These are phyloP conservation scores for Pneumocystis wakefieldiae DNA, from an alignment of 1,139 yeast genomes.

Conservation along the genomic window DNA sequence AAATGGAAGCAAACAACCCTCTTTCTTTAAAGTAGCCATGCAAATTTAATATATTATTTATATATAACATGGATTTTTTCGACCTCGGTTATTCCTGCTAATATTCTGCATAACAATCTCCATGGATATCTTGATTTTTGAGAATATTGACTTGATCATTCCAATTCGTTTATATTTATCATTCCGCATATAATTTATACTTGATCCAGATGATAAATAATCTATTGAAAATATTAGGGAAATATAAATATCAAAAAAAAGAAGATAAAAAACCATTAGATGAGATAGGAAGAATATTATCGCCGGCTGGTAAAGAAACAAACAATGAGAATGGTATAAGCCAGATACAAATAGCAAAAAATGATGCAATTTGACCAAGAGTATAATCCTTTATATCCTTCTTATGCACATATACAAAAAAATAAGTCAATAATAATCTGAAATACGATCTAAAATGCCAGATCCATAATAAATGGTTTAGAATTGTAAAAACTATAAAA, in stretches of 20 bases:
- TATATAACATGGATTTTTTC: background rate
- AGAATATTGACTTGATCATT: background rate
- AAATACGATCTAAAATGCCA: conserved; percentile 52
- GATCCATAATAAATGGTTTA: conserved; percentile 86
- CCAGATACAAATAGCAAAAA: conserved; percentile 91
- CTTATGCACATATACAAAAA: conserved; percentile 21
- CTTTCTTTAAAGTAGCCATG: background rate
- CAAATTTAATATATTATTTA: background rate
- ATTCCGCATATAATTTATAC: background rate
- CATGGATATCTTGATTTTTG: background rate
- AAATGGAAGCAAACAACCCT: background rate
- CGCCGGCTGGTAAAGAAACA: conserved; percentile 85
- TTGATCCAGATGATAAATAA: background rate
- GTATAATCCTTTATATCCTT: conserved; percentile 50
- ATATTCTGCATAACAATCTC: background rate
- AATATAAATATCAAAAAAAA: background rate
- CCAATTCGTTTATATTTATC: background rate
- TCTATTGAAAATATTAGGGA: background rate
- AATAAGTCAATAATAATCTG: background rate
- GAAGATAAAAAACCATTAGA: conserved; percentile 4
- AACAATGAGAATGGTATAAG: conserved; percentile 83
- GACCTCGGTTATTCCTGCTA: background rate
- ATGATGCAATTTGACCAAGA: conserved; percentile 80
- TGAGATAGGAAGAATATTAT: conserved; percentile 54
- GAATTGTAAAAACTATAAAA: conserved; percentile 39